Conservation (phyloP, 2,329 filamentous ascomycete genomes). For the Nemania sp. region DNA sequence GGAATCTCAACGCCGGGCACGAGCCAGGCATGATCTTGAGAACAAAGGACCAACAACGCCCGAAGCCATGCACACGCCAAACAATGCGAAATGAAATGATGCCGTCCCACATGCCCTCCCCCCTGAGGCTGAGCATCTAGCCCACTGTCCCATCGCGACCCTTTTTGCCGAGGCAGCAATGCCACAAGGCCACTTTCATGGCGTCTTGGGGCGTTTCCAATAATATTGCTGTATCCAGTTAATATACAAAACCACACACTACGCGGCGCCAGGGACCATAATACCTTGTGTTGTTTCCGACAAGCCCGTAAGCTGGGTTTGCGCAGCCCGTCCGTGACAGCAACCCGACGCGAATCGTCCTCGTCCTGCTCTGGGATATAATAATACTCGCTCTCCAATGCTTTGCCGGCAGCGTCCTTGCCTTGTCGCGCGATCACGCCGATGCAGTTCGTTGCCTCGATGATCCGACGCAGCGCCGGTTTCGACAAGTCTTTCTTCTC, state of each 20-base stretch:
- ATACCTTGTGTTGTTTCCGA: conserved; percentile 96
- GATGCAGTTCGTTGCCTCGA: conserved; percentile 76
- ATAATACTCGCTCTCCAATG: conserved; percentile 95
- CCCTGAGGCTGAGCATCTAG: not conserved
- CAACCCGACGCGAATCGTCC: conserved; percentile 75
- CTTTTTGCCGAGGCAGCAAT: not conserved
- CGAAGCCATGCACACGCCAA: conserved; percentile 27
- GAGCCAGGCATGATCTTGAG: not conserved
- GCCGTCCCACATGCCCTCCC: not conserved
- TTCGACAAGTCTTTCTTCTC: conserved; percentile 63
- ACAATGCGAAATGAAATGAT: conserved; percentile 21
- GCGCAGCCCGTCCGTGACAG: conserved; percentile 81
- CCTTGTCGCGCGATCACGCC: conserved; percentile 88
- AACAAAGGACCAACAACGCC: conserved; percentile 22
- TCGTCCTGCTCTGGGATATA: conserved; percentile 87
- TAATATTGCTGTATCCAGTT: conserved; percentile 63
- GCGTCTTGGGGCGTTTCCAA: conserved; percentile 67
- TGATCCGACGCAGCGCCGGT: conserved; percentile 67
- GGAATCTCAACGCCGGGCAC: not conserved
- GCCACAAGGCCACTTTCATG: conserved; percentile 42
- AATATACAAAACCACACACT: conserved; percentile 11
- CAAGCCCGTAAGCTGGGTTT: conserved; percentile 89
- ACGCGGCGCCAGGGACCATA: conserved; percentile 30
- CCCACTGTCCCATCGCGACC: not conserved
- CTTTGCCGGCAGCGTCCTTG: conserved; percentile 93